These are phyloP conservation scores for Xanthoconium separans DNA, from an alignment of 1,284 basidiomycete species.

Conservation along the genomic window DNA sequence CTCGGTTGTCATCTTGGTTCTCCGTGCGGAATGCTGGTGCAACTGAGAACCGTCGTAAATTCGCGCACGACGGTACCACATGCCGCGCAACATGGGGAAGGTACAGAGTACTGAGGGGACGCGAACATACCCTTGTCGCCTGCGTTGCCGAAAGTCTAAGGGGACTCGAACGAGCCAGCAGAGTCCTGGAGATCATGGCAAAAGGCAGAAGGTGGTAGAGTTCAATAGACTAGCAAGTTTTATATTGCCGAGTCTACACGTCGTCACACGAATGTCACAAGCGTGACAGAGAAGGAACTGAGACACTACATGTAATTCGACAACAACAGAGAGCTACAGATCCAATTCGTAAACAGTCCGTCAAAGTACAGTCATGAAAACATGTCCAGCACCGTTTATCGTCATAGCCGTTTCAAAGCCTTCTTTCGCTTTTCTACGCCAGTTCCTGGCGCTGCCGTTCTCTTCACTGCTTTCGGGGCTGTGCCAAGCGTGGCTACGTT, in stretches of 20 bases:
- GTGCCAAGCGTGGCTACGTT: slow-evolving; percentile 48
- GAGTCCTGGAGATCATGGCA: slow-evolving; percentile 25
- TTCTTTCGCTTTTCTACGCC: slow-evolving; percentile 81
- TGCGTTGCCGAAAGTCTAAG: slow-evolving; percentile 9
- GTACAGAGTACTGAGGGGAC: slow-evolving; percentile 13
- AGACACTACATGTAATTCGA: not conserved
- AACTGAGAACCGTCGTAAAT: slow-evolving; percentile 19
- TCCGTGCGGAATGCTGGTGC: slow-evolving; percentile 7
- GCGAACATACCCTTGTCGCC: slow-evolving; percentile 11
- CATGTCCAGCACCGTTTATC: slow-evolving; percentile 3
- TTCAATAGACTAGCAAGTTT: not conserved
- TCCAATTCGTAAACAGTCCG: not conserved
- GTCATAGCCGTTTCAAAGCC: slow-evolving; percentile 72
- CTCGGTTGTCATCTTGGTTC: not conserved
- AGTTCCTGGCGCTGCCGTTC: slow-evolving; percentile 52
- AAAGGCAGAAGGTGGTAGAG: too few relatives aligned
- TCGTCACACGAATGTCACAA: slow-evolving; percentile 27
- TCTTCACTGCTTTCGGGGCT: slow-evolving; percentile 62
- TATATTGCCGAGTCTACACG: slow-evolving; percentile 6
- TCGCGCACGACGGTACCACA: not conserved
- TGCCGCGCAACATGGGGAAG: not conserved
- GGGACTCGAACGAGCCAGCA: slow-evolving; percentile 20
- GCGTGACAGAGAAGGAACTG: slow-evolving; percentile 9
- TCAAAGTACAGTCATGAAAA: slow-evolving; percentile 4
- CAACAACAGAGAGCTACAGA: slow-evolving; percentile 11